Evolutionary conservation across 2,329 filamentous ascomycete species (phyloP).

Genomic region (Ceratocystis ficicola): DNA sequence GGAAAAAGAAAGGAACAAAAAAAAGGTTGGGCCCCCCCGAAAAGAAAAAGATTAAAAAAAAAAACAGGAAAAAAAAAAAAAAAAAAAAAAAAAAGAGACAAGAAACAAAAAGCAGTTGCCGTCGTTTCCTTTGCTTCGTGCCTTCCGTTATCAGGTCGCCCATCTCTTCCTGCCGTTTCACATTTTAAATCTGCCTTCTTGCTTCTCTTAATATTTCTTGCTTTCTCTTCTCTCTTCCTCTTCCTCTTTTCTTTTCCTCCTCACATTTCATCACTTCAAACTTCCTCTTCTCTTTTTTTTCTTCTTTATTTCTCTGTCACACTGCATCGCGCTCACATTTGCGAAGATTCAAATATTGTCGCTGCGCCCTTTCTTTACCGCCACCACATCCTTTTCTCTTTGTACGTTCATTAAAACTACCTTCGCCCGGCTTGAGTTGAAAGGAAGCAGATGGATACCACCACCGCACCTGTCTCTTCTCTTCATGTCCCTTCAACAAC

Average conservation of each 20-base stretch:
- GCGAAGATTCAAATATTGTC: background rate
- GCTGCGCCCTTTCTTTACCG: background rate
- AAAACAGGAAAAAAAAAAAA: background rate
- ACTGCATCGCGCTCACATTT: background rate
- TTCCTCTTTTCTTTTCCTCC: slow-evolving; percentile 4
- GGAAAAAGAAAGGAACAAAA: slow-evolving; percentile 3
- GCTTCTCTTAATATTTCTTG: slow-evolving; percentile 5
- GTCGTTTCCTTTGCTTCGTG: slow-evolving; percentile 9
- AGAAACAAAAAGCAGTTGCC: slow-evolving; percentile 11
- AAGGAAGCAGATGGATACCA: too few relatives aligned
- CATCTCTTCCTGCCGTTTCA: slow-evolving; percentile 11
- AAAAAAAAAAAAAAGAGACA: background rate
- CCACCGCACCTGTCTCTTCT: too few relatives aligned
- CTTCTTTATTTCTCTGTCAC: background rate
- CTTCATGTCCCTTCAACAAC: too few relatives aligned
- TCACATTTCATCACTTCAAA: background rate
- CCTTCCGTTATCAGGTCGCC: slow-evolving; percentile 17
- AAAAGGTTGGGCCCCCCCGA: background rate
- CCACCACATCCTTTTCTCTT: background rate
- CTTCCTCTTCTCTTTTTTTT: background rate
- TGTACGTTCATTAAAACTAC: too few relatives aligned
- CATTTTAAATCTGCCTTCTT: slow-evolving; percentile 15
- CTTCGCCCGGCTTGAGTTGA: too few relatives aligned
- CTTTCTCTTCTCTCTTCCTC: background rate
- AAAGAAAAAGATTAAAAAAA: background rate